phyloP scores from a whole-genome alignment of 345 rosid species.

The Raphanus sativus region DNA sequence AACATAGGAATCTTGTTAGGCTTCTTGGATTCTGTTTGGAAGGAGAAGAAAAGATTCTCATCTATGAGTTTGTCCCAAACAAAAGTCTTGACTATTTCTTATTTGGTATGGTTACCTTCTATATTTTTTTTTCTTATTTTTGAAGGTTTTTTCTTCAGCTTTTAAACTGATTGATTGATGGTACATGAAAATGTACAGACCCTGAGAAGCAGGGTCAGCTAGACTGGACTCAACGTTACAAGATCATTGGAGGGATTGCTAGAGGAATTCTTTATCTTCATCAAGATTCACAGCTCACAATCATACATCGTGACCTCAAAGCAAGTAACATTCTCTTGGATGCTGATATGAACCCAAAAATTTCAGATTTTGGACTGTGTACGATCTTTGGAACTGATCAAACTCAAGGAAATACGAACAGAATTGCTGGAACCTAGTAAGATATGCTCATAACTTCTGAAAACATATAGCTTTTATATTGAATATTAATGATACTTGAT shows the following conservation, averaged over 20 bases:
- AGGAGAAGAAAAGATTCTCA: not conserved
- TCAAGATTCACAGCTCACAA: constrained; percentile 39
- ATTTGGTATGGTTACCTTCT: not conserved
- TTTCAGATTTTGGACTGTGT: constrained; percentile 37
- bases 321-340: constrained; percentile 25
- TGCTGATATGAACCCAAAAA: constrained; percentile 28
- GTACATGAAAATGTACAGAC: not conserved
- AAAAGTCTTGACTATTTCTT: not conserved
- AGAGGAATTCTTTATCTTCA: constrained; percentile 35
- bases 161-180: not conserved
- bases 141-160: not conserved
- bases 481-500: not conserved
- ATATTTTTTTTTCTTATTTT: not conserved
- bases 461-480: not conserved
- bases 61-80: not conserved
- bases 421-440: constrained; percentile 40
- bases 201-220: not conserved
- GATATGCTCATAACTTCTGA: not conserved
- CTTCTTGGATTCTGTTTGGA: constrained; percentile 3
- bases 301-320: constrained; percentile 24
- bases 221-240: not conserved
- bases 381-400: constrained; percentile 21
- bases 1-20: not conserved
- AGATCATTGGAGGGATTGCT: not conserved
- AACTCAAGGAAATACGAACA: constrained; percentile 27